A percentile compares a stretch with the other conserved stretches of the same genome.
Evolutionary conservation across 257 asterid genomes (phyloP).

Genomic region (Solanum bulbocastanum): DNA sequence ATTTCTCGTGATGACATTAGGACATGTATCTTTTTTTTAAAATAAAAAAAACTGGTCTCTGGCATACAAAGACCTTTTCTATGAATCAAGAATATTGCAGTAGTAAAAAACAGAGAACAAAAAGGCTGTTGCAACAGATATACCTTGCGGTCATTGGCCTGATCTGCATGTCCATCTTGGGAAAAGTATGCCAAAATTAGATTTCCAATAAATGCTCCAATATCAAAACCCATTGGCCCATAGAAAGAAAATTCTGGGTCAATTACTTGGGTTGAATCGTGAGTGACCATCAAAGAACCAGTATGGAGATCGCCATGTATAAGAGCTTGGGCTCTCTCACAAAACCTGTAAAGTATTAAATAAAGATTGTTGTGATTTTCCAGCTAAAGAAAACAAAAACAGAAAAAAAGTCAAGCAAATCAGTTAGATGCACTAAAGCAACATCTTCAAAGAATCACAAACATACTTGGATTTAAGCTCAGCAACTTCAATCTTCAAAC

Average conservation of each 20-base stretch:
- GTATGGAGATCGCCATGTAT: constrained; percentile 95
- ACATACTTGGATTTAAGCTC: constrained; percentile 78
- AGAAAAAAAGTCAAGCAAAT: constrained; percentile 2
- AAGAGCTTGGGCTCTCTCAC: constrained; percentile 96
- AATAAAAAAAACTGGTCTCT: background rate
- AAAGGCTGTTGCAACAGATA: background rate
- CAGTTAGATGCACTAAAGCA: background rate
- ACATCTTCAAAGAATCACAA: background rate
- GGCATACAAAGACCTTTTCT: background rate
- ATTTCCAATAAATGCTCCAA: constrained; percentile 93
- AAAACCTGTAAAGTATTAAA: constrained; percentile 47
- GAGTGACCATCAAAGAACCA: constrained; percentile 86
- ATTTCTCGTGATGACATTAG: background rate
- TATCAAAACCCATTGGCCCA: constrained; percentile 89
- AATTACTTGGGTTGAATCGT: constrained; percentile 75
- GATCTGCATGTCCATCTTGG: constrained; percentile 82
- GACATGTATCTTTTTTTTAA: background rate
- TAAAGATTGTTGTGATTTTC: background rate
- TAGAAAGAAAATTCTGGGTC: constrained; percentile 94
- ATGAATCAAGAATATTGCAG: background rate
- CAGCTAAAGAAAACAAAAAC: constrained; percentile 1
- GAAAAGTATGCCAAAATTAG: constrained; percentile 79
- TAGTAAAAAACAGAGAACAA: background rate
- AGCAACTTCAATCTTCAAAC: constrained; percentile 81
- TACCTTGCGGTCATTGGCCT: constrained; percentile 66